phyloP scores from a whole-genome alignment of 768 basidiomycete species.

The Hydnum rufescens region DNA sequence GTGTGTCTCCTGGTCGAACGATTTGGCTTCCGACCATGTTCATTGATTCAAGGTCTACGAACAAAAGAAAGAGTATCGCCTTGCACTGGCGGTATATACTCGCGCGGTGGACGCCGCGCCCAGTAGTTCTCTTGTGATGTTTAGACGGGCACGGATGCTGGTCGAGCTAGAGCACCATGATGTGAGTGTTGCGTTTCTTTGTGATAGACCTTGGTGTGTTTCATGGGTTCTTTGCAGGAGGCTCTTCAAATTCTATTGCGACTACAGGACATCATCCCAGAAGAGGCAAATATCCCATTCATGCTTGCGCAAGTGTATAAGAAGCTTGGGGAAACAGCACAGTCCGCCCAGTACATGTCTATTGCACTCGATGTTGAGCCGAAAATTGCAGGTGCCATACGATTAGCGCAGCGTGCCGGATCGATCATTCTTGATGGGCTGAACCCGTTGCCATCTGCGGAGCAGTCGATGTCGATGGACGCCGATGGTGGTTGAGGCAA shows the following conservation, averaged over 20 bases:
- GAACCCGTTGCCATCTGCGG: background rate
- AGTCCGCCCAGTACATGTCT: conserved; percentile 71
- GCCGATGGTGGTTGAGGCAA: too few species aligned
- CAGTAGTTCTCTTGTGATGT: conserved; percentile 82
- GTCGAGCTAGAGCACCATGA: conserved; percentile 66
- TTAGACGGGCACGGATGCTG: conserved; percentile 81
- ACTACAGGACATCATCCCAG: conserved; percentile 66
- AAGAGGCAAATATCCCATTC: conserved; percentile 94
- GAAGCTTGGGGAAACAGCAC: conserved; percentile 52
- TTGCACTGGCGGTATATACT: conserved; percentile 63
- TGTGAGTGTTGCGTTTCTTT: conserved; percentile 28
- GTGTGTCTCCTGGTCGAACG: conserved; percentile 18
- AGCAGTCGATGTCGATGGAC: background rate
- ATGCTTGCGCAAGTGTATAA: conserved; percentile 86
- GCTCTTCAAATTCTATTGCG: conserved; percentile 10
- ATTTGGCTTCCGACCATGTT: background rate
- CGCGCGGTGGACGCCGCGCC: conserved; percentile 61
- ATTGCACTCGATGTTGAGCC: conserved; percentile 88
- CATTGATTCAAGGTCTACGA: conserved; percentile 51
- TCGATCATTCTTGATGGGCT: background rate
- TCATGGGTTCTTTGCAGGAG: conserved; percentile 1
- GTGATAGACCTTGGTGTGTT: background rate
- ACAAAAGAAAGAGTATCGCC: conserved; percentile 54
- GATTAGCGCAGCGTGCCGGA: background rate
- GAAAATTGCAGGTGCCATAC: conserved; percentile 21